phyloP scores from a whole-genome alignment of 805 yeast genomes.

The Candida sphagnicola region DNA sequence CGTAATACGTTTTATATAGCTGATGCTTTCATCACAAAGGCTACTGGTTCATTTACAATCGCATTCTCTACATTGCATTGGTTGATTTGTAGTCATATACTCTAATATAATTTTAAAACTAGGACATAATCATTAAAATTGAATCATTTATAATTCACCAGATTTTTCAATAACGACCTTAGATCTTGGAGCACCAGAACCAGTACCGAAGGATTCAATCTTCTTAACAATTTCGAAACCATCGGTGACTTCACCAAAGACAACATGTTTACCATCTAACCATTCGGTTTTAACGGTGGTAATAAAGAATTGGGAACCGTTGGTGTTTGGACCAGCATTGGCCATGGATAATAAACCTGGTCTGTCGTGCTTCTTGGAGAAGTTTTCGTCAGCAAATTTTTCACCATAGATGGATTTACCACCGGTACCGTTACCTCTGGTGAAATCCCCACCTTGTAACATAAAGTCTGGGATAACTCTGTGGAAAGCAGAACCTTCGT shows the following conservation, averaged over 20 bases:
- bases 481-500: slow-evolving; percentile 86
- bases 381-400: slow-evolving; percentile 66
- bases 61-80: too few species aligned
- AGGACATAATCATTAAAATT: too few species aligned
- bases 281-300: slow-evolving; percentile 76
- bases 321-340: slow-evolving; percentile 89
- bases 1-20: too few species aligned
- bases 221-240: slow-evolving; percentile 59
- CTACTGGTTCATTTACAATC: too few species aligned
- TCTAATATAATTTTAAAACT: too few species aligned
- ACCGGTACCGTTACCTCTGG: slow-evolving; percentile 82
- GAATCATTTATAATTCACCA: slow-evolving; percentile 55
- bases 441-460: slow-evolving; percentile 75
- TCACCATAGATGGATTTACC: slow-evolving; percentile 84
- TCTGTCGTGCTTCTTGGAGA: slow-evolving; percentile 65
- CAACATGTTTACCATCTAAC: slow-evolving; percentile 78
- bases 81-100: too few species aligned
- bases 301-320: slow-evolving; percentile 87
- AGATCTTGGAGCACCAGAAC: slow-evolving; percentile 62
- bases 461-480: slow-evolving; percentile 95
- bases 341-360: slow-evolving; percentile 91
- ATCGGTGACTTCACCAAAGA: slow-evolving; percentile 69
- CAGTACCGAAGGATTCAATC: slow-evolving; percentile 63
- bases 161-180: slow-evolving; percentile 59
- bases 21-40: too few species aligned